Conservation (phyloP, 176 grass and related monocot species). For the Puccinellia tenuiflora region DNA sequence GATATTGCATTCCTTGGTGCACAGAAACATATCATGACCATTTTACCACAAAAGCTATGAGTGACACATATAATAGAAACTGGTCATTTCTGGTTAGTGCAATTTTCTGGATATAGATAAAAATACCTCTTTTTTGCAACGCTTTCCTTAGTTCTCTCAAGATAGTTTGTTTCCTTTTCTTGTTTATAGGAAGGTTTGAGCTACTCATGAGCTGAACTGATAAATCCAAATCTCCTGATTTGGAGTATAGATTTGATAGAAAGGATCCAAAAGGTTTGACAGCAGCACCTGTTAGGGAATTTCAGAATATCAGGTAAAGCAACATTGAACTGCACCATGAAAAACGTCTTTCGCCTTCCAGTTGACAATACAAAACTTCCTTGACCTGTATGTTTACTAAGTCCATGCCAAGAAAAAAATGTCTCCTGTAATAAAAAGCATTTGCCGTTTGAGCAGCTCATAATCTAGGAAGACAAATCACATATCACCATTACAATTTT, state of each 20-base stretch:
- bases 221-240: conserved; percentile 91
- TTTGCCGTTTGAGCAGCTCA: neutral
- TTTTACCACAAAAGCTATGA: neutral
- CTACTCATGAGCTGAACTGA: conserved; percentile 46
- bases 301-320: conserved; percentile 18
- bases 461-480: neutral
- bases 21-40: neutral
- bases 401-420: neutral
- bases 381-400: neutral
- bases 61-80: neutral
- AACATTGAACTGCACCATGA: neutral
- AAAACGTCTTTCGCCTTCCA: neutral
- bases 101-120: neutral
- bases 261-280: conserved; percentile 91
- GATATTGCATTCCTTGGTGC: neutral
- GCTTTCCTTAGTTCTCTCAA: conserved; percentile 54
- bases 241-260: conserved; percentile 85
- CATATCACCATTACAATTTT: neutral
- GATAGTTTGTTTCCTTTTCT: conserved; percentile 49
- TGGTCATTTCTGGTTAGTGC: conserved; percentile 14
- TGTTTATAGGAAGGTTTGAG: conserved; percentile 15
- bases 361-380: conserved; percentile 2
- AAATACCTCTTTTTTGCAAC: conserved; percentile 53
- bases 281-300: conserved; percentile 47
- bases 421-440: neutral